phyloP scores from a whole-genome alignment of 2,329 filamentous ascomycete species.

The Penicillium sp. region DNA sequence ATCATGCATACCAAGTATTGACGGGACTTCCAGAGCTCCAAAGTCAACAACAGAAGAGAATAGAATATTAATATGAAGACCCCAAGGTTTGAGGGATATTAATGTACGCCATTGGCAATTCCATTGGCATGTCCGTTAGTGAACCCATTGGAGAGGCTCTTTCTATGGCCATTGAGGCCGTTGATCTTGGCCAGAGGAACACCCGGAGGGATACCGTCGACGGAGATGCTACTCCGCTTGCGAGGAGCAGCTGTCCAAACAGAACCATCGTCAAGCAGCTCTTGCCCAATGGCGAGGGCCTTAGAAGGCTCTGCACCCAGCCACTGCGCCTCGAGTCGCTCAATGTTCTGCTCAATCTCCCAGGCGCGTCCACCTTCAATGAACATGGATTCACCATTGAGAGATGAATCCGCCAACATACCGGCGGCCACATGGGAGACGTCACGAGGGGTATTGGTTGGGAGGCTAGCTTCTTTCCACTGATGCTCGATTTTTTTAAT shows the following conservation, averaged over 20 bases:
- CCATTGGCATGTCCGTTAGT: constrained; percentile 6
- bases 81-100: neutral
- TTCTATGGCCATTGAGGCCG: constrained; percentile 8
- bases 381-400: constrained; percentile 46
- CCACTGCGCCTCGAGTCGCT: constrained; percentile 45
- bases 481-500: constrained; percentile 36
- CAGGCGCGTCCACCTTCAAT: constrained; percentile 46
- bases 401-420: constrained; percentile 32
- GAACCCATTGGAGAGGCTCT: constrained; percentile 2
- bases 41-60: neutral
- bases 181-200: constrained; percentile 17
- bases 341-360: constrained; percentile 46
- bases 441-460: constrained; percentile 41
- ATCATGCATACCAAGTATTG: neutral
- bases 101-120: constrained; percentile 16
- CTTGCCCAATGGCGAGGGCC: constrained; percentile 37
- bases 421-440: constrained; percentile 42
- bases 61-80: constrained; percentile 7
- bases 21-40: neutral
- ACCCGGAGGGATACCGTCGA: constrained; percentile 17
- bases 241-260: constrained; percentile 22
- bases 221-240: constrained; percentile 20
- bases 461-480: constrained; percentile 41
- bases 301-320: constrained; percentile 41
- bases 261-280: constrained; percentile 29